These are phyloP conservation scores for Articulospora tetracladia DNA, from an alignment of 495 filamentous ascomycete species.

Conservation along the genomic window DNA sequence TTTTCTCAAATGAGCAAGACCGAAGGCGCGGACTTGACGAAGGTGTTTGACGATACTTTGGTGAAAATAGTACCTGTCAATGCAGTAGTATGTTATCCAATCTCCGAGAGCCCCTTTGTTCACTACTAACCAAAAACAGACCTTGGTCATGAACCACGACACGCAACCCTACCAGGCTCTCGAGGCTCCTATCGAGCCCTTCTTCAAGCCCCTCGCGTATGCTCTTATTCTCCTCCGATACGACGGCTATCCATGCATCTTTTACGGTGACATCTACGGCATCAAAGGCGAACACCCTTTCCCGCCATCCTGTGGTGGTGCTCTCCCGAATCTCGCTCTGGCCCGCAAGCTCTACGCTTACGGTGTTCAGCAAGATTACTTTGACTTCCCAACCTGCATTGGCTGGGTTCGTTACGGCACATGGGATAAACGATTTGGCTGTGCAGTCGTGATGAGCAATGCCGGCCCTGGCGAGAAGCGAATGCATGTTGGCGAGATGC, in stretches of 20 bases:
- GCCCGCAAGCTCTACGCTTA: constrained; percentile 68
- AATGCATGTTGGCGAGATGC: constrained; percentile 59
- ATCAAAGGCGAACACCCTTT: constrained; percentile 48
- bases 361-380: constrained; percentile 65
- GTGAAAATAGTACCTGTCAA: constrained; percentile 54
- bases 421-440: constrained; percentile 42
- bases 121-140: constrained; percentile 22
- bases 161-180: constrained; percentile 58
- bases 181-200: constrained; percentile 47
- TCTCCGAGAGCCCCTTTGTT: background rate
- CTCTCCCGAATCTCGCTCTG: constrained; percentile 56
- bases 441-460: constrained; percentile 59
- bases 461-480: constrained; percentile 43
- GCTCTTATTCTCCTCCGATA: constrained; percentile 62
- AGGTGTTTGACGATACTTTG: constrained; percentile 57
- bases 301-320: constrained; percentile 54
- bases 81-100: constrained; percentile 58
- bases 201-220: constrained; percentile 59
- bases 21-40: constrained; percentile 52
- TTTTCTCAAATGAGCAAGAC: constrained; percentile 53
- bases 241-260: constrained; percentile 65
- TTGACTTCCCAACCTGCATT: constrained; percentile 61
- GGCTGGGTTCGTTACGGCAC: constrained; percentile 67
- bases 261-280: constrained; percentile 76
- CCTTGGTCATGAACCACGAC: constrained; percentile 52